Percentiles rank a stretch among this genome's conserved stretches.
Evolutionary conservation across 257 asterid genomes (phyloP).

Genomic region (Cruciata laevipes): DNA sequence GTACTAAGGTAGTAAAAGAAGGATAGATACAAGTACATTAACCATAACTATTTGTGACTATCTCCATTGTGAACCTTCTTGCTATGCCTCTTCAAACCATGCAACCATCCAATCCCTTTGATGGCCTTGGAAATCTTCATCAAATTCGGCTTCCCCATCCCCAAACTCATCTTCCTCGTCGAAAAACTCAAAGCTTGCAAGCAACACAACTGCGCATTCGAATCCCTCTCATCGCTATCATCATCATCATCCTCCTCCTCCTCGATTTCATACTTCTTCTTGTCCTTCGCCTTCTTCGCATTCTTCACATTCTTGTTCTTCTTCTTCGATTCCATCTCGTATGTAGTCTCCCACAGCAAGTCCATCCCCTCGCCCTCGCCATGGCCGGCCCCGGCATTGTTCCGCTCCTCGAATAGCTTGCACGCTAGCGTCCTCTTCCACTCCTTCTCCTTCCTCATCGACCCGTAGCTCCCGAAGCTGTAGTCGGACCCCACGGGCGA

Average conservation of each 20-base stretch:
- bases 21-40: neutral
- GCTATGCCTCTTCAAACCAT: constrained; percentile 46
- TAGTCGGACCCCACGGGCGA: constrained; percentile 4
- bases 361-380: constrained; percentile 85
- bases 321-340: constrained; percentile 40
- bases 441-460: constrained; percentile 69
- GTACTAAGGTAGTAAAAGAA: neutral
- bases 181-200: constrained; percentile 71
- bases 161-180: constrained; percentile 70
- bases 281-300: constrained; percentile 9
- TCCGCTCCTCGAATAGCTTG: constrained; percentile 69
- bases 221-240: constrained; percentile 17
- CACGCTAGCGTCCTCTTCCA: constrained; percentile 85
- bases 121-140: constrained; percentile 70
- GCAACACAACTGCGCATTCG: constrained; percentile 53
- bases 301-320: constrained; percentile 18
- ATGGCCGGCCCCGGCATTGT: constrained; percentile 41
- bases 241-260: constrained; percentile 14
- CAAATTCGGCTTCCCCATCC: constrained; percentile 69
- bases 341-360: constrained; percentile 64
- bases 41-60: constrained; percentile 27
- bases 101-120: constrained; percentile 85
- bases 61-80: constrained; percentile 80
- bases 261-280: constrained; percentile 1
- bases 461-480: constrained; percentile 42